Evolutionary conservation across 1,139 yeast genomes (phyloP).

Genomic region (Candida labiduridarum): DNA sequence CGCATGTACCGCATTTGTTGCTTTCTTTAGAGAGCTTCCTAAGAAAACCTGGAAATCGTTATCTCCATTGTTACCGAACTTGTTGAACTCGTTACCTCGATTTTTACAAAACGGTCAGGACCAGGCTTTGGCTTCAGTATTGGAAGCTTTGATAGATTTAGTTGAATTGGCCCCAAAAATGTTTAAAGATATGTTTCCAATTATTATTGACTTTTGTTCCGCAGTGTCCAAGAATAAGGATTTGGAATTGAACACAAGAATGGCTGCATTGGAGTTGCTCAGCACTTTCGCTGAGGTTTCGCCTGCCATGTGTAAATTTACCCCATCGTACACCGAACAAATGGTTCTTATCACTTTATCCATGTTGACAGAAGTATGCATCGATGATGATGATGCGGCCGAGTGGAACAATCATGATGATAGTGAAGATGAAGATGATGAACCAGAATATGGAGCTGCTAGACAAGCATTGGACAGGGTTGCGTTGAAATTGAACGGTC

Average conservation of each 20-base stretch:
- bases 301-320: slow-evolving; percentile 91
- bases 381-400: slow-evolving; percentile 83
- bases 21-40: slow-evolving; percentile 82
- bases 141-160: slow-evolving; percentile 85
- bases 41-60: slow-evolving; percentile 75
- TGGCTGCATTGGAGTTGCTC: slow-evolving; percentile 83
- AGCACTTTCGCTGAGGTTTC: slow-evolving; percentile 92
- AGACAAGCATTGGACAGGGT: slow-evolving; percentile 92
- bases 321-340: slow-evolving; percentile 68
- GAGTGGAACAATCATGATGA: slow-evolving; percentile 86
- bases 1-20: slow-evolving; percentile 89
- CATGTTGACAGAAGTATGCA: slow-evolving; percentile 91
- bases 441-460: slow-evolving; percentile 87
- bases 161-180: slow-evolving; percentile 94
- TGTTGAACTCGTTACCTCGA: slow-evolving; percentile 85
- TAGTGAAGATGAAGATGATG: slow-evolving; percentile 80
- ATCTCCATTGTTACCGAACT: slow-evolving; percentile 77
- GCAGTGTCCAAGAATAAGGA: slow-evolving; percentile 81
- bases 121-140: slow-evolving; percentile 78
- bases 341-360: slow-evolving; percentile 75
- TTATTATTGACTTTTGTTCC: slow-evolving; percentile 81
- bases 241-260: slow-evolving; percentile 75
- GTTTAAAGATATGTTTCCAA: slow-evolving; percentile 87
- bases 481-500: slow-evolving; percentile 81
- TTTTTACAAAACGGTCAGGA: slow-evolving; percentile 80